Base-by-base conservation (phyloP, 495 filamentous ascomycete species). In the Xylaria grammica region DNA sequence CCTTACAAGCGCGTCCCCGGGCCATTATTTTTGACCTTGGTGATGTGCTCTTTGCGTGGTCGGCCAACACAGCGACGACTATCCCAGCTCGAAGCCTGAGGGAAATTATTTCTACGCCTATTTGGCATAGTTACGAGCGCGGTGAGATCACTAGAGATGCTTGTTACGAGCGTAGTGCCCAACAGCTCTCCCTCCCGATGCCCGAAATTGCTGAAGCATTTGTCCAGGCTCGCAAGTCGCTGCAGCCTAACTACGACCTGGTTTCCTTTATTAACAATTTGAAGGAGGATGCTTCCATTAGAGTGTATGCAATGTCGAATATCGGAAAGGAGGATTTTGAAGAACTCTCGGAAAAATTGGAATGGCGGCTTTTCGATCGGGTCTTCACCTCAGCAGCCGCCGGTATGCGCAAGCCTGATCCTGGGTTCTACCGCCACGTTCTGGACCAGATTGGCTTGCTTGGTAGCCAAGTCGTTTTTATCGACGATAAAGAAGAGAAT, bases 341-440 rank as follows among this genome's bases (percentile, higher is more conserved):
- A 1, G 69, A 63, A 20, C 63, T 74, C 19, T 49, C 65, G 19
- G 30, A 20, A 26, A 63, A 58, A 36, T 38, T 68, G 30, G 63
- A 73, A 50, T 75, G 70, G 70, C 45, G 44, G 9, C 59, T 74
- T 27, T 76, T 76, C 22, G 61, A 76, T 59, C 54, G 49, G 48
- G 65, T 76, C n/a, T 76, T 76, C 56, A 76, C 74, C 15, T 76
- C 74, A 24, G 71, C 63, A 26, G 56, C 50, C 7, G 65, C 63
- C 24, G 72, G 72, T 4, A 66, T 69, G 65, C 65, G 74, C n/a
- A 76, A 76, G 45, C 74, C 74, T 38, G 68, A 69, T 22, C 51
- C 40, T 15, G 49, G 45, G 2, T 74, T 74, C 65, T 76, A 73
- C 58, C 54, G 40, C 15, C 50, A 72, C 30, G 71, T 74, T 36